Evolutionary conservation across 805 yeast species (phyloP), one percentile per base, ranked within the genome.

Genomic region (Komagataella mondaviorum): DNA sequence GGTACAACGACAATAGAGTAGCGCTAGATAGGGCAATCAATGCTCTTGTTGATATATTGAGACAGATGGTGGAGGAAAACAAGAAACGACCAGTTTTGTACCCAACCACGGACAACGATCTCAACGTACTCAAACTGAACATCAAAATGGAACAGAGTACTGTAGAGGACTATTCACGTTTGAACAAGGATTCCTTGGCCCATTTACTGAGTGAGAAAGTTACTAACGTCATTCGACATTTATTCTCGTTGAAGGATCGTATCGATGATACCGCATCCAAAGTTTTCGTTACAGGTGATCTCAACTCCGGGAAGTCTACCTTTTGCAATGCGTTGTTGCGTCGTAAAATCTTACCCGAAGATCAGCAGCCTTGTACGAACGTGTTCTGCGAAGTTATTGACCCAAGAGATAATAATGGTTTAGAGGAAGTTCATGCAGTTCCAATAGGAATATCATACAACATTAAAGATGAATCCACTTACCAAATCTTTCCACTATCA

Each of bases 351-450:
- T 68, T 93, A 48, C 99, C 99, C 0, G 96, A 86, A 60, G 99
- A 93, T 66, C 99, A 93, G 61, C 96, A 93, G 63, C 99, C 99
- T 2, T 89, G 97, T 60, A 93, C 99, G 0, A 83, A 87, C 55
- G 96, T 93, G 0, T 95, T 95, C 60, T 90, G 96, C 63, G 99
- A 95, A 66, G 91, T 95, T 6, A 71, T 87, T 24, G 96, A 93
- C 64, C 88, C 89, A 8, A 70, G 80, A 18, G 86, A 81, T 47
- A 91, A 91, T 61, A 69, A 73, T 45, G 79, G 83, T 16, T 60
- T 80, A 14, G 97, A 95, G 67, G 96, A 90, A 64, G 97, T 91
- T 1, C 99, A 93, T 66, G 98, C 99, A 0, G 81, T 93, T 18
- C 78, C 80, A 3, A 74, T 78, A 23, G 82, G 80, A 0, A 56